Conservation (phyloP, 108 stramenopile genomes). For the Cyclostephanos invisitatus region DNA sequence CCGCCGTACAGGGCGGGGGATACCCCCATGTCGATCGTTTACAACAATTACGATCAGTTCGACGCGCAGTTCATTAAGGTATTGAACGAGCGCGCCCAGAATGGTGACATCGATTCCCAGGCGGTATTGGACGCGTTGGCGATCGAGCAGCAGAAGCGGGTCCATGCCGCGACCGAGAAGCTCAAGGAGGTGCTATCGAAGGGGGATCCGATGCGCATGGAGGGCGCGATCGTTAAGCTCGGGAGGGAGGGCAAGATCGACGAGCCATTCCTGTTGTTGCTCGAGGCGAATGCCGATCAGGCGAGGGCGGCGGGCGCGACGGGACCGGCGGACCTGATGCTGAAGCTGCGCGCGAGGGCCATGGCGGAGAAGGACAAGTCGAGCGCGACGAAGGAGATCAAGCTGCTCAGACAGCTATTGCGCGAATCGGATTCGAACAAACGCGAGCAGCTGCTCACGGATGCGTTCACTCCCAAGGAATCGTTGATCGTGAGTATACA, state of each 20-base stretch:
- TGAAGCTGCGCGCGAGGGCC: constrained; percentile 63
- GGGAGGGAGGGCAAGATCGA: constrained; percentile 78
- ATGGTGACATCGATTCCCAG: constrained; percentile 67
- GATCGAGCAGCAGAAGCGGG: constrained; percentile 66
- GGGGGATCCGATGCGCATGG: constrained; percentile 89
- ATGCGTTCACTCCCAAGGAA: constrained; percentile 88
- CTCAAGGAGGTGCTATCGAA: constrained; percentile 67
- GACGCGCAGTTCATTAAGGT: constrained; percentile 73
- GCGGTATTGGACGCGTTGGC: constrained; percentile 72
- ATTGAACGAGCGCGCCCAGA: constrained; percentile 52
- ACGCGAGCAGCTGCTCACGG: constrained; percentile 73
- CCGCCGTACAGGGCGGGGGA: constrained; percentile 86
- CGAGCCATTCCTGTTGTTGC: constrained; percentile 77
- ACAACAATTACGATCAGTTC: constrained; percentile 73
- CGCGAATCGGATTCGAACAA: constrained; percentile 59
- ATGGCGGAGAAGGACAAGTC: constrained; percentile 85
- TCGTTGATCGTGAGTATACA: constrained; percentile 59
- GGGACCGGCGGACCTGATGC: constrained; percentile 83
- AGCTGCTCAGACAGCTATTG: constrained; percentile 76
- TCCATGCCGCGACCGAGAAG: constrained; percentile 66
- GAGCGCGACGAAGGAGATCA: constrained; percentile 72
- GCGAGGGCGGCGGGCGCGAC: constrained; percentile 74
- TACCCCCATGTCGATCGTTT: constrained; percentile 59
- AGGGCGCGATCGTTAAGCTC: constrained; percentile 80
- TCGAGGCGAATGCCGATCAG: constrained; percentile 87